Base-by-base conservation (phyloP, 176 grass and related monocot species). In the Eleusine indica region DNA sequence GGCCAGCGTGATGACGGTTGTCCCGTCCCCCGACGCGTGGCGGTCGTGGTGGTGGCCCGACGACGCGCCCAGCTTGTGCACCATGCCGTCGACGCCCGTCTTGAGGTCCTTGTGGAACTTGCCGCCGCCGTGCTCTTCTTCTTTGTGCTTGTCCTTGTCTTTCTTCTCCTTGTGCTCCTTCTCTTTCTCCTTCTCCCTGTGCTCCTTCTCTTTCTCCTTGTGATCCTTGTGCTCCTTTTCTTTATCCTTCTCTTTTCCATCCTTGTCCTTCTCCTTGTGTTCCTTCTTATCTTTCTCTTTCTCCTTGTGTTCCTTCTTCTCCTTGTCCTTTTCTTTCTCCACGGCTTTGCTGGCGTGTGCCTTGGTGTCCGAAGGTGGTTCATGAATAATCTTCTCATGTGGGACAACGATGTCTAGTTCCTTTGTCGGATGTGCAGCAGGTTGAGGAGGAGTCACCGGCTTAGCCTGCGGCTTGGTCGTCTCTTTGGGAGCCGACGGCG, bases 1-100 rank as follows among this genome's bases (percentile, higher is more conserved):
- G 3, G 86, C 86, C 46, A 97, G 85, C 68, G 91, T 93, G 80
- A 97, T 84, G 49, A 91, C 67, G 57, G 65, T 93, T 52, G 84
- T 21, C 32, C 72, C 58, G 4, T 38, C 38, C n/a, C 37, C 46
- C 2, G 78, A 4, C 6, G 37, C 35, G 52, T 21, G 35, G 41
- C 16, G 69, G 14, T 80, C 70, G 42, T 75, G 78, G 9, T 51
- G 65, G 66, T 15, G 10, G 4, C 32, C 49, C 9, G 22, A 7
- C 22, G 83, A 21, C 2, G 75, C 21, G n/a, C 75, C 73, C 13
- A 92, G 61, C 76, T 86, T 95, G 6, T 70, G 82, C 38, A 93
- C 74, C 75, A 89, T 71, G 35, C 76, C 85, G 30, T 84, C 76
- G 25, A 91, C 76, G 39, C 86, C 88, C 38, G 83, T 77, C 81